Conservation (phyloP, 2,329 filamentous ascomycete species). For the Didymella exigua region DNA sequence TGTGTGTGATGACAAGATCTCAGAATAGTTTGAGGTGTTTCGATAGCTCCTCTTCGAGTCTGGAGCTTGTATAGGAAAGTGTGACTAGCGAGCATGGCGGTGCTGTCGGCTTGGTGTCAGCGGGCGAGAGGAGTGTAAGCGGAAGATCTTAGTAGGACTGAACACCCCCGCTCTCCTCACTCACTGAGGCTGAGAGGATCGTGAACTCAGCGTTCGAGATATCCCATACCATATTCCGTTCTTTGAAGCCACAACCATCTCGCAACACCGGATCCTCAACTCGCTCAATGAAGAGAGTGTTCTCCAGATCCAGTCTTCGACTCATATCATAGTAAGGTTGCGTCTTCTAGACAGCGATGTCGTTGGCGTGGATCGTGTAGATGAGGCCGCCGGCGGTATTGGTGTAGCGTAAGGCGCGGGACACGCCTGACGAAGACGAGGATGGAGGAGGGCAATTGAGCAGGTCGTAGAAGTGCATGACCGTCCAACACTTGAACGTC, state of each 20-base stretch:
- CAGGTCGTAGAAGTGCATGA: slow-evolving; percentile 30
- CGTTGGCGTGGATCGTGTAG: slow-evolving; percentile 13
- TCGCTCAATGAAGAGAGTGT: slow-evolving; percentile 8
- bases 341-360: slow-evolving; percentile 3
- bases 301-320: slow-evolving; percentile 22
- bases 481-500: slow-evolving; percentile 27
- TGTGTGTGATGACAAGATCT: not conserved
- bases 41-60: not conserved
- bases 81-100: not conserved
- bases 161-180: not conserved
- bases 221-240: slow-evolving; percentile 24
- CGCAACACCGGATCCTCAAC: slow-evolving; percentile 6
- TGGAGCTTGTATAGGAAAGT: not conserved
- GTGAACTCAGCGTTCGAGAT: slow-evolving; percentile 22
- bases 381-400: slow-evolving; percentile 5
- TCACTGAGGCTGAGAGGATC: slow-evolving; percentile 2
- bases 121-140: not conserved
- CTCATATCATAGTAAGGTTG: slow-evolving; percentile 12
- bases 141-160: not conserved
- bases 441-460: not conserved
- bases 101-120: not conserved
- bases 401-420: slow-evolving; percentile 5
- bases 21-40: not conserved
- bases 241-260: not conserved
- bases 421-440: not conserved